phyloP scores from a whole-genome alignment of 805 yeast genomes.

The Candida anglica region DNA sequence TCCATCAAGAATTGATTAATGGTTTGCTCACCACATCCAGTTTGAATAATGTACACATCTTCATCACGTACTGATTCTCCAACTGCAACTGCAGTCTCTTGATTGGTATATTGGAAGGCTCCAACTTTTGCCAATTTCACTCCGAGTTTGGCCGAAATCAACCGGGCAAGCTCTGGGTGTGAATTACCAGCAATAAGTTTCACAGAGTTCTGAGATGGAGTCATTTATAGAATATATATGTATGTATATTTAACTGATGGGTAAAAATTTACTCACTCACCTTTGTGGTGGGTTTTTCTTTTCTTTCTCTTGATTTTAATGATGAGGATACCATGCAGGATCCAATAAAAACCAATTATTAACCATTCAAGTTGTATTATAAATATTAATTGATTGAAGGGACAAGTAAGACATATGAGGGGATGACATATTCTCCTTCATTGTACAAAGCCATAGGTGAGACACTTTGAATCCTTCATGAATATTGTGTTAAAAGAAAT shows the following conservation, averaged over 20 bases:
- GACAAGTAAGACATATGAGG: too few relatives aligned
- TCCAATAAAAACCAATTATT: too few relatives aligned
- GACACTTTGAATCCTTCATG: too few relatives aligned
- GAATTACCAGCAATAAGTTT: slow-evolving; percentile 62
- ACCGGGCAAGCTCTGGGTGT: slow-evolving; percentile 78
- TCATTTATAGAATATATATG: slow-evolving; percentile 1
- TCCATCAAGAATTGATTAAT: slow-evolving; percentile 88
- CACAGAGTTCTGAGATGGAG: slow-evolving; percentile 34
- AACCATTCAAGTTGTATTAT: too few relatives aligned
- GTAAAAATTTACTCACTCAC: too few relatives aligned
- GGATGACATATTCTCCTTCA: too few relatives aligned
- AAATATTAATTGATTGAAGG: too few relatives aligned
- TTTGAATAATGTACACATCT: slow-evolving; percentile 75
- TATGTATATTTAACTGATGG: too few relatives aligned
- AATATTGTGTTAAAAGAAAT: too few relatives aligned
- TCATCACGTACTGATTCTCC: slow-evolving; percentile 85
- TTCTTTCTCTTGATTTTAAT: neutral
- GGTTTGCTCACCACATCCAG: slow-evolving; percentile 66
- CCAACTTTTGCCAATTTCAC: slow-evolving; percentile 68
- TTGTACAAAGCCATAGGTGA: too few relatives aligned
- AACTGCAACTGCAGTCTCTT: slow-evolving; percentile 77
- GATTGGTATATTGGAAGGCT: slow-evolving; percentile 78
- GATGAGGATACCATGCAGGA: slow-evolving; percentile 3
- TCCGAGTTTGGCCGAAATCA: slow-evolving; percentile 64
- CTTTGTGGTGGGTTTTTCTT: neutral